phyloP scores from a whole-genome alignment of 192 early-diverging fungal genomes.

The Podila minutissima region DNA sequence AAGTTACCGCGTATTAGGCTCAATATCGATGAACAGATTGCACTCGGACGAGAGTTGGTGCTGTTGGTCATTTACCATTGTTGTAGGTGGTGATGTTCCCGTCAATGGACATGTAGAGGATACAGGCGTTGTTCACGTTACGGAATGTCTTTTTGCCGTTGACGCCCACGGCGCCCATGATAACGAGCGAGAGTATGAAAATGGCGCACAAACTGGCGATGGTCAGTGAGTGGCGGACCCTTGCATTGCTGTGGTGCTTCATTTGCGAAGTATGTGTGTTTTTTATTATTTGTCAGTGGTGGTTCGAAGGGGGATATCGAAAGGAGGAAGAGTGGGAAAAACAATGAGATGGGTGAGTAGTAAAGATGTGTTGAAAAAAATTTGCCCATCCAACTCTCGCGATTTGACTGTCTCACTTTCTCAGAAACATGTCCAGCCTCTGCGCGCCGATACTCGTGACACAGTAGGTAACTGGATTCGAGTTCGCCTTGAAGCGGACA shows the following conservation, averaged over 20 bases:
- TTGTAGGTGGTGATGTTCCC: slow-evolving; percentile 9
- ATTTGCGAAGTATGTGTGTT: not conserved
- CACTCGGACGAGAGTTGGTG: not conserved
- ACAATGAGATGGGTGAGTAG: not conserved
- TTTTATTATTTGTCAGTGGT: not conserved
- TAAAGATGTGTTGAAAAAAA: not conserved
- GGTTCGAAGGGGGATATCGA: not conserved
- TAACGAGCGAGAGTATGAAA: slow-evolving; percentile 19
- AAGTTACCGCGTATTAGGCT: not conserved
- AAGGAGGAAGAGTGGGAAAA: not conserved
- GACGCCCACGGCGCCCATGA: slow-evolving; percentile 41
- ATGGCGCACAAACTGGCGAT: not conserved
- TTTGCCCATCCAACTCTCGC: too few relatives aligned
- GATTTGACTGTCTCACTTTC: too few relatives aligned
- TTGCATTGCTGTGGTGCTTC: slow-evolving; percentile 15
- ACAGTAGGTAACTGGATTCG: too few relatives aligned
- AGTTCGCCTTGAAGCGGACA: too few relatives aligned
- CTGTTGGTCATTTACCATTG: slow-evolving; percentile 5
- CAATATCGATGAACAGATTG: not conserved
- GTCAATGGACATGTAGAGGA: slow-evolving; percentile 25
- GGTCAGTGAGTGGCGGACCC: slow-evolving; percentile 9
- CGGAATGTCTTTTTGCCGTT: slow-evolving; percentile 10
- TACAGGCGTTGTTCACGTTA: slow-evolving; percentile 12
- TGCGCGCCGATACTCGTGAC: too few relatives aligned
- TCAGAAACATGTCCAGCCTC: too few relatives aligned